phyloP scores from a whole-genome alignment of 805 yeast genomes.

The Wickerhamomyces queroliae region DNA sequence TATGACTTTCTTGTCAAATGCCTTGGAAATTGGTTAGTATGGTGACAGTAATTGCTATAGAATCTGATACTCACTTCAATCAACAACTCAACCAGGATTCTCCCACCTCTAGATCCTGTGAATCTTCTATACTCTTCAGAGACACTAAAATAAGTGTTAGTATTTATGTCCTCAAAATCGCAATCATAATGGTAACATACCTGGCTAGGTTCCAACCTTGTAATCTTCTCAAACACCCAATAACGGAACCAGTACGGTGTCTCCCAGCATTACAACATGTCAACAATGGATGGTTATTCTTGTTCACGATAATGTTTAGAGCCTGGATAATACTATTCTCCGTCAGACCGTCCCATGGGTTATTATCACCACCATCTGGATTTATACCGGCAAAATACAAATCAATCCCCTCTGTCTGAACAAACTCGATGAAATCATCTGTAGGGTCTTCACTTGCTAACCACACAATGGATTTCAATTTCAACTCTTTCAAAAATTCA shows the following conservation, averaged over 20 bases:
- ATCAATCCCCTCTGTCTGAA: slow-evolving; percentile 63
- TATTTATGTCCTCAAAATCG: too few species aligned
- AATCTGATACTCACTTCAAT: slow-evolving; percentile 80
- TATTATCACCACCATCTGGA: slow-evolving; percentile 69
- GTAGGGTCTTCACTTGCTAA: slow-evolving; percentile 93
- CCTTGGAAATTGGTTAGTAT: slow-evolving; percentile 15
- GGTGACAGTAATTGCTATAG: too few species aligned
- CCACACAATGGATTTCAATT: slow-evolving; percentile 83
- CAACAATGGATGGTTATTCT: slow-evolving; percentile 73
- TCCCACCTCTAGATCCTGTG: slow-evolving; percentile 88
- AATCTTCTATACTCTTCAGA: slow-evolving; percentile 92
- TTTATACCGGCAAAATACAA: slow-evolving; percentile 80
- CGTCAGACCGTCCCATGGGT: slow-evolving; percentile 95
- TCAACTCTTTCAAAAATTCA: slow-evolving; percentile 70
- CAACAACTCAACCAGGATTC: slow-evolving; percentile 84
- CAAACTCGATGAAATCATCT: slow-evolving; percentile 79
- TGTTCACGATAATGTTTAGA: slow-evolving; percentile 65
- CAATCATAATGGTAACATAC: too few species aligned
- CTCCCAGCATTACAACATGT: slow-evolving; percentile 99
- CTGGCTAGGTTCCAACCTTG: slow-evolving; percentile 96
- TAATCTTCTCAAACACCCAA: slow-evolving; percentile 85
- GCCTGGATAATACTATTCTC: slow-evolving; percentile 79
- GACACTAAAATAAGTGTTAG: slow-evolving; percentile 39
- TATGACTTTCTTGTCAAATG: slow-evolving; percentile 44
- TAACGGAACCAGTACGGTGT: slow-evolving; percentile 94